Base-by-base conservation (phyloP, 768 basidiomycete species). In the Russula sp. region DNA sequence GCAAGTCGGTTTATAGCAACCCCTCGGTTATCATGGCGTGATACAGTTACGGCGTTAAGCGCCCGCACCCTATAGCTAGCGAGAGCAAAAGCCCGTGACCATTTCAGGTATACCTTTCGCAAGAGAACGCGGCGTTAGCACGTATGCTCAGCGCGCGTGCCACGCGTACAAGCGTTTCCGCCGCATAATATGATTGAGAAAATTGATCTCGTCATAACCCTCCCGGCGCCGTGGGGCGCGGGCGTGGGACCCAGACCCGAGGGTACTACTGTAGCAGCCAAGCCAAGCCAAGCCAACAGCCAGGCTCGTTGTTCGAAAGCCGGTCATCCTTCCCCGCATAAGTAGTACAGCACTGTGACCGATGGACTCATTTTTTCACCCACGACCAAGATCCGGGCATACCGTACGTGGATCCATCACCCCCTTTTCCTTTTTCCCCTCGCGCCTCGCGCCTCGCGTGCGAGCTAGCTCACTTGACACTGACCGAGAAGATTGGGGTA, bases 91-190 rank as follows among this genome's bases (percentile, higher is more conserved):
- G 63, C 18, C 63, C 63, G 63, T 64, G 22, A 42, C 63, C 59
- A 34, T 64, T 55, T 64, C 28, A 20, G 63, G 63, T 46, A 16
- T 60, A 40, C 44, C 9, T n/a, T 44, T 26, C 52, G 44, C 44
- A 48, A 20, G 6, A 42, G 38, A 52, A 54, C 46, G 59, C 63
- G 59, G 63, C 63, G 53, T 55, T 64, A 60, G 50, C 53, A 60
- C 59, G 63, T 60, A 49, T 8, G 63, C 63, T 64, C 63, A 60
- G 63, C 63, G 63, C 63, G 48, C 52, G 13, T 30, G 42, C 18
- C 51, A 42, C 42, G 42, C 40, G 42, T 28, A 32, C 22, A 32
- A 46, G 24, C 56, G 13, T 14, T 26, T 34, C 16, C 46, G 46
- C 22, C 46, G 46, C 46, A 40, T 18, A 18, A 5, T 13, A 48